Evolutionary conservation across 2,329 filamentous ascomycete genomes (phyloP), one percentile per base, ranked within the genome.

Genomic region (Phoma sp.): DNA sequence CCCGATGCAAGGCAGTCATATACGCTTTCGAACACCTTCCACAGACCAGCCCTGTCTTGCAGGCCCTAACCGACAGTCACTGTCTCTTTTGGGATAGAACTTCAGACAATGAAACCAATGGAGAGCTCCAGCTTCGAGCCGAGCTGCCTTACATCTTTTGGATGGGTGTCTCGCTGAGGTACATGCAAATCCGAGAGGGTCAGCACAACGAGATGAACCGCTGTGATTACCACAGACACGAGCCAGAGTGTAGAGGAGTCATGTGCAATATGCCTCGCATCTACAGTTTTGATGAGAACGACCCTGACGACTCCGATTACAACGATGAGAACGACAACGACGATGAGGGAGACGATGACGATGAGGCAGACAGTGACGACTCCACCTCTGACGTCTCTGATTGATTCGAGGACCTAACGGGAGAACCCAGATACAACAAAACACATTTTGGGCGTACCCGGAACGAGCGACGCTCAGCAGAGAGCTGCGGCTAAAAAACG

Each of bases 141-240:
- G 40, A 36, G 7, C 49, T 59, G 0, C 50, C 56, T 2, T 23
- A 46, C 4, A 18, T 27, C 6, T 59, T 61, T n/a, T n/a, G 58
- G 4, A 18, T 58, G 0, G 46, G 30, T 2, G 30, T 47, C n/a
- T 43, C 47, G 24, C 1, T 58, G 4, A 54, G 50, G 3, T 55
- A 55, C 9, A 43, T 39, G 33, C 35, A 35, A n/a, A 23, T 48
- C 2, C 18, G 45, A 36, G n/a, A 22, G 23, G 23, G 22, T 9
- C 4, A 13, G 7, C 33, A 9, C 3, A 38, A 23, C 22, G 18
- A 38, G 25, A 14, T 57, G 6, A 4, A 56, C 8, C 35, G 27
- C 4, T 59, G 56, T 29, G 40, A 59, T 13, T 59, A 59, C 24
- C 56, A 61, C 4, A 30, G 33, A 3, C 50, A 59, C 38, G 41